A percentile compares a stretch with the other conserved stretches of the same genome.
phyloP scores from a whole-genome alignment of 2,329 filamentous ascomycete genomes.

The Thielaviopsis ethacetica region DNA sequence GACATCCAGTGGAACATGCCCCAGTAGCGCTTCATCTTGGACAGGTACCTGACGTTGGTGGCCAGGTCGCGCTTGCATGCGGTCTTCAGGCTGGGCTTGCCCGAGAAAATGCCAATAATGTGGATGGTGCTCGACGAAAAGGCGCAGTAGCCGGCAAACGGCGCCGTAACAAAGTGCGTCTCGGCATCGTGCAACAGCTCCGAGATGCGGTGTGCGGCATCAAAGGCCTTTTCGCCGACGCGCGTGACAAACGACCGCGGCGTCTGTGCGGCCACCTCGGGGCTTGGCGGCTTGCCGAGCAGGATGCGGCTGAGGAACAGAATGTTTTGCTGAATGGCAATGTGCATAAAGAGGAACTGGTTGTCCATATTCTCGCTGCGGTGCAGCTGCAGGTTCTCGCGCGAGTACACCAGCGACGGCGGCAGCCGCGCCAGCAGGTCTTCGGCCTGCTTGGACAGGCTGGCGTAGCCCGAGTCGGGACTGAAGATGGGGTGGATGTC shows the following conservation, averaged over 20 bases:
- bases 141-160: constrained; percentile 87
- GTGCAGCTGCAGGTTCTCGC: constrained; percentile 72
- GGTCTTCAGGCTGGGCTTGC: constrained; percentile 57
- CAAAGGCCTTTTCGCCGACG: constrained; percentile 58
- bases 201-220: constrained; percentile 76
- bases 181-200: constrained; percentile 66
- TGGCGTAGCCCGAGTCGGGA: constrained; percentile 57
- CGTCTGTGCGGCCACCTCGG: constrained; percentile 31
- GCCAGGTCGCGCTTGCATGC: constrained; percentile 71
- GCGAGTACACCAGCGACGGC: constrained; percentile 51
- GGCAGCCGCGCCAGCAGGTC: constrained; percentile 56
- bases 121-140: constrained; percentile 92
- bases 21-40: constrained; percentile 95
- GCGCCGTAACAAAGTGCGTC: constrained; percentile 61
- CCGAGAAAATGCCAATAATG: constrained; percentile 79
- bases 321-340: constrained; percentile 75
- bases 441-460: constrained; percentile 53
- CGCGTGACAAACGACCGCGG: constrained; percentile 64
- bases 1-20: constrained; percentile 97
- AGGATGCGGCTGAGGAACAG: constrained; percentile 62
- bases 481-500: constrained; percentile 71
- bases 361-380: constrained; percentile 73
- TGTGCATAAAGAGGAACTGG: constrained; percentile 84
- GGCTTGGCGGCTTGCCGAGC: constrained; percentile 27
- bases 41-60: constrained; percentile 76